These are phyloP conservation scores for Chimonanthus salicifolius DNA, from an alignment of 164 flowering plant species.

Conservation along the genomic window DNA sequence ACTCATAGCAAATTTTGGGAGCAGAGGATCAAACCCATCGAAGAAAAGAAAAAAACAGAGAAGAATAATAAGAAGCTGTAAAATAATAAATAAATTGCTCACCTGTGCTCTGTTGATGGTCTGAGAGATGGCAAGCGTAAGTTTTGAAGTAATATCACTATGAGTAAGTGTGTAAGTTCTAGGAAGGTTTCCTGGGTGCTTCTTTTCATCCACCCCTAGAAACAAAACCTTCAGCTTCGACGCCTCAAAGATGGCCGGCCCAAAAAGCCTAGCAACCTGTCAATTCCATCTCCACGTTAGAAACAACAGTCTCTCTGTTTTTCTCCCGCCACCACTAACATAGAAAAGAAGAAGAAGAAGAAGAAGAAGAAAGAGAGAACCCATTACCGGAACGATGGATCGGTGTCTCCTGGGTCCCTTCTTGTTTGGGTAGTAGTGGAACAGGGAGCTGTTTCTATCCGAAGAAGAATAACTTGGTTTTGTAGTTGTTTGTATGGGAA, in stretches of 20 bases:
- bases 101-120: slow-evolving; percentile 91
- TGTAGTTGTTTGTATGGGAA: background rate
- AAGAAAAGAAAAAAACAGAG: background rate
- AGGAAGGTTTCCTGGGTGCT: slow-evolving; percentile 78
- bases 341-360: background rate
- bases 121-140: slow-evolving; percentile 83
- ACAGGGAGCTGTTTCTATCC: background rate
- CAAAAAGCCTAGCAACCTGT: slow-evolving; percentile 83
- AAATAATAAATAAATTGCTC: background rate
- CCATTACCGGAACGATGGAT: slow-evolving; percentile 10
- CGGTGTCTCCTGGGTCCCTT: slow-evolving; percentile 4
- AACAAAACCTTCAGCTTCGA: slow-evolving; percentile 84
- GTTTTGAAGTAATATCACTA: slow-evolving; percentile 77
- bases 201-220: slow-evolving; percentile 68
- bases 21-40: background rate
- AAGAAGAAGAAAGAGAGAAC: background rate
- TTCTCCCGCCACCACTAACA: background rate
- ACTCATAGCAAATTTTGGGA: background rate
- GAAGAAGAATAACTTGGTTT: background rate
- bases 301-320: background rate
- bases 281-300: slow-evolving; percentile 1
- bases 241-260: slow-evolving; percentile 87
- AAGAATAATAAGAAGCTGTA: no score
- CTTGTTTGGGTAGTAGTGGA: background rate
- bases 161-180: slow-evolving; percentile 91